Evolutionary conservation across 2,329 filamentous ascomycete species (phyloP), one percentile per base, ranked within the genome.

Genomic region (Microdochium trichocladiopsis): DNA sequence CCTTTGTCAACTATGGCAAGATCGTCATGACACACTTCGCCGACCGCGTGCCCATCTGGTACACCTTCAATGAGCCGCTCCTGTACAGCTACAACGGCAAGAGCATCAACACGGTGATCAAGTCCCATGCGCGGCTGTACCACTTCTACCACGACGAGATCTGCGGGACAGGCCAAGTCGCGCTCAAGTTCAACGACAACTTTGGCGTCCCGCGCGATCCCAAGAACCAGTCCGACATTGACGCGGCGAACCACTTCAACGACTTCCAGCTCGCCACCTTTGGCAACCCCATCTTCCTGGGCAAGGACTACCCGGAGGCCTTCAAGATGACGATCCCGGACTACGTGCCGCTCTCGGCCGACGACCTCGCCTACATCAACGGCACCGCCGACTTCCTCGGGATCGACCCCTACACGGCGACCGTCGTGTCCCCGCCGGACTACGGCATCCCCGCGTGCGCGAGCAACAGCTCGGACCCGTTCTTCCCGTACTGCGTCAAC

Each of bases 331-430:
- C 76, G 0, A 65, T 75, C 2, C 63, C 68, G 0, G 70, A 72
- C 16, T 70, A 75, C n/a, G 67, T 75, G 2, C 71, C 72, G 0
- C 63, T 84, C 25, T 79, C 68, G 1, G 56, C 69, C 0, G 65
- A 68, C 2, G 71, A 86, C 37, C 66, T 84, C n/a, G 60, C 57
- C 2, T 72, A 74, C 48, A 73, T 81, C 25, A 69, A 71, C 21
- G 71, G 73, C 6, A 80, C 77, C 0, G 71, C 74, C 2, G 81
- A 84, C 61, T 77, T 82, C 52, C 71, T 80, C 37, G 78, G 73
- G 6, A 73, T 84, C 36, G 79, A 84, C 56, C 76, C 79, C 0
- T 84, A 84, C 65, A 82, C 78, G 0, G 75, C 78, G 0, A 77
- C 75, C 0, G 74, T 80, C 0, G 74, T 82, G n/a, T 71, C 73